Percentiles rank a stretch among this genome's conserved stretches.
Evolutionary conservation across 352 stramenopile species (phyloP).

Genomic region (Phytophthora cactorum): DNA sequence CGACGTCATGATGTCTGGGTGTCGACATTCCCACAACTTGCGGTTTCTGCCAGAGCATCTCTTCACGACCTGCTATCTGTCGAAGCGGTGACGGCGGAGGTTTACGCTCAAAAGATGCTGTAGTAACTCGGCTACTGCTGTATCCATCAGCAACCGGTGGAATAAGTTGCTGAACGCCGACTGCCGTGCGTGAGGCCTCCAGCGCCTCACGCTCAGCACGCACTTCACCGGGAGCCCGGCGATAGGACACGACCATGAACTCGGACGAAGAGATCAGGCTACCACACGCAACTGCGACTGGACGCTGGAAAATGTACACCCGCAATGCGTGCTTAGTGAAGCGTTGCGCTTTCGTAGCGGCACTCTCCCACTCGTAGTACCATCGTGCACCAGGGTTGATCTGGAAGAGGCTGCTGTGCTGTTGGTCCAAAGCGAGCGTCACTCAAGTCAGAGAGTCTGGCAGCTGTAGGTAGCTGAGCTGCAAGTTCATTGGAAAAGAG

Average conservation of each 20-base stretch:
- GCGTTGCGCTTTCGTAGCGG: conserved; percentile 62
- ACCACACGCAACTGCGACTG: conserved; percentile 47
- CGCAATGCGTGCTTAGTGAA: conserved; percentile 69
- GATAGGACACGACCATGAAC: conserved; percentile 77
- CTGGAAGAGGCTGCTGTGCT: conserved; percentile 44
- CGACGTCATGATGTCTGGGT: conserved; percentile 44
- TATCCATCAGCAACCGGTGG: neutral
- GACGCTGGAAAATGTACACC: conserved; percentile 58
- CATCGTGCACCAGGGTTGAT: conserved; percentile 63
- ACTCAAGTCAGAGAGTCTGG: conserved; percentile 5
- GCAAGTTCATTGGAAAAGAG: neutral
- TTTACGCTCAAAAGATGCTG: conserved; percentile 1
- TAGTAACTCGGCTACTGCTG: neutral
- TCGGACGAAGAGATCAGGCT: conserved; percentile 46
- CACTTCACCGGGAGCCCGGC: conserved; percentile 54
- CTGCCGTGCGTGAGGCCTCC: conserved; percentile 15
- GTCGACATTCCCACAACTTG: conserved; percentile 49
- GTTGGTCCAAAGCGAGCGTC: neutral
- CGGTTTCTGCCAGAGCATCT: conserved; percentile 41
- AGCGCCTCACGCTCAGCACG: conserved; percentile 40
- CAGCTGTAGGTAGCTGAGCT: neutral
- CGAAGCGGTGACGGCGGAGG: neutral
- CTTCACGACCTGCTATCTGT: conserved; percentile 18
- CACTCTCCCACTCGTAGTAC: conserved; percentile 82
- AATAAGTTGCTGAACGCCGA: conserved; percentile 2